Evolutionary conservation across 208 protist species (phyloP), one percentile per base, ranked within the genome.

Genomic region (Kentomonas sorsogonicus): DNA sequence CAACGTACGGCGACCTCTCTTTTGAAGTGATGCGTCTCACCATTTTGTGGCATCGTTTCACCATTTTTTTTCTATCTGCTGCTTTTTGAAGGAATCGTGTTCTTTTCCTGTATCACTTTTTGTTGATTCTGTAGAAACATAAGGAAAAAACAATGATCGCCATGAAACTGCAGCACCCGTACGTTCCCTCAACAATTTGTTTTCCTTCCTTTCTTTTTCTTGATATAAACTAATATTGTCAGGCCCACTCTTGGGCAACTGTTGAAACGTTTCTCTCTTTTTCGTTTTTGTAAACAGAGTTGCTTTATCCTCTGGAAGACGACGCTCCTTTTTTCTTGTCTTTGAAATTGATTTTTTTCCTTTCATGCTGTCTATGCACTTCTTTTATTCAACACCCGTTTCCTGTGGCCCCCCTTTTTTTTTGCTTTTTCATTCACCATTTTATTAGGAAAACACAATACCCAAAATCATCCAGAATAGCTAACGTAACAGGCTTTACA

Each of bases 351-450:
- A 27, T 57, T 59, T 51, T 64, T 22, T 11, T 56, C 27, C 29
- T 65, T 25, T 47, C 53, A 10, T 64, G 44, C 43, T 48, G 25
- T 7, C 22, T 41, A 18, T 33, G 3, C 38, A 52, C 44, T 47
- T 33, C 5, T 15, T 65, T 30, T 39, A 45, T 18, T 6, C 39
- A 33, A 15, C 18, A 44, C 36, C 0, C 9, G 3, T 57, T 65
- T 44, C 23, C 0, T 45, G 25, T 30, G 33, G 13, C 18, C 7
- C 11, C 18, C 9, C 18, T 9, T 18, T 39, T 55, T 9, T 22
- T 40, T 15, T 51, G 20, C 11, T 38, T 38, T 5, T 38, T 11
- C 7, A 15, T 54, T 34, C n/a, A 25, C 3, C 5, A 13, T 54
- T 5, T 9, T 16, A 4, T 54, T 16, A 54, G 3, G 34, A 54